Evolutionary conservation across 208 protist genomes (phyloP).

Genomic region (Crithidia mellificae): DNA sequence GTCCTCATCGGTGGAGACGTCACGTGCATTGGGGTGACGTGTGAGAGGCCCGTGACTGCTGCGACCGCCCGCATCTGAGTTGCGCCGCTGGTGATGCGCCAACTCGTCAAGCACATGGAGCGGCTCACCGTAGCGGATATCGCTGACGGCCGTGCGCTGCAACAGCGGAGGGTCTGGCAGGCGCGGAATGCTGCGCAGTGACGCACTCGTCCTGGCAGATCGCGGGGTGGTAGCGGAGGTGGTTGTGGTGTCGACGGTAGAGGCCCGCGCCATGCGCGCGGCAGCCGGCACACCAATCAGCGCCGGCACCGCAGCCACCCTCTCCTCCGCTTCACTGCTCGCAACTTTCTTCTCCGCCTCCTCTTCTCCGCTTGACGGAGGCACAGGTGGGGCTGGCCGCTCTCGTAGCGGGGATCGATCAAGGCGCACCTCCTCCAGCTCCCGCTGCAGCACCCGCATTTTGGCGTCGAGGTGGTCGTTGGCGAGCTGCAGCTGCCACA

Average conservation of each 20-base stretch:
- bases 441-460: slow-evolving; percentile 30
- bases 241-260: too few relatives aligned
- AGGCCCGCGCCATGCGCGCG: neutral
- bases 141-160: neutral
- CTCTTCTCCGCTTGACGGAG: too few relatives aligned
- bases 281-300: slow-evolving; percentile 14
- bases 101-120: too few relatives aligned
- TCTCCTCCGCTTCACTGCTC: too few relatives aligned
- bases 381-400: neutral
- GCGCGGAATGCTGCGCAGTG: slow-evolving; percentile 1
- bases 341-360: too few relatives aligned
- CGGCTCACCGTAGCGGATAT: slow-evolving; percentile 3
- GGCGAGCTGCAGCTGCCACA: slow-evolving; percentile 33
- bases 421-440: slow-evolving; percentile 36
- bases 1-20: neutral
- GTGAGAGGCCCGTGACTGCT: neutral
- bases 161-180: slow-evolving; percentile 6
- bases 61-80: neutral
- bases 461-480: slow-evolving; percentile 45
- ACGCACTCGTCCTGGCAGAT: neutral
- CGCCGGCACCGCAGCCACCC: neutral
- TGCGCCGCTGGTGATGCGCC: too few relatives aligned
- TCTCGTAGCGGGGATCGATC: neutral
- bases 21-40: neutral
- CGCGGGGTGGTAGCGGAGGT: neutral